Evolutionary conservation across 2,329 filamentous ascomycete species (phyloP).

Genomic region (Hymenoscyphus occultus): DNA sequence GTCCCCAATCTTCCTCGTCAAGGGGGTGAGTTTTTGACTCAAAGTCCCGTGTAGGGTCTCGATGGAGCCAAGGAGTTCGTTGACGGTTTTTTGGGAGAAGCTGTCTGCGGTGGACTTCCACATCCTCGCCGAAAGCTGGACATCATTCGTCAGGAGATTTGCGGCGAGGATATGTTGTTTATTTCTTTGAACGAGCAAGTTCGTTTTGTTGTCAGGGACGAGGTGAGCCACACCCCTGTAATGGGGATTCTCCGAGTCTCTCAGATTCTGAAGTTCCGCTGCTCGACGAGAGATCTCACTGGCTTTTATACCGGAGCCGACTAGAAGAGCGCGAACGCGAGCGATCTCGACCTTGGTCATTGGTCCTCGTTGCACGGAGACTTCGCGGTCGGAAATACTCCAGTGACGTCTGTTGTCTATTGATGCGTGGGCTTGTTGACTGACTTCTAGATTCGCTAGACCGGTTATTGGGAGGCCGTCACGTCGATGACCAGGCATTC

Average conservation of each 20-base stretch:
- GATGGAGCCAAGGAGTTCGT: constrained; percentile 45
- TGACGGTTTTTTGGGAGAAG: constrained; percentile 57
- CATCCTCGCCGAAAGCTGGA: constrained; percentile 45
- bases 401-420: constrained; percentile 43
- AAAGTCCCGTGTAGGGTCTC: constrained; percentile 44
- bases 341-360: constrained; percentile 72
- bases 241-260: constrained; percentile 14
- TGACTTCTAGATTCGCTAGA: constrained; percentile 41
- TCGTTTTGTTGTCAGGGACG: constrained; percentile 17
- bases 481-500: constrained; percentile 35
- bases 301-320: constrained; percentile 87
- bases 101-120: constrained; percentile 57
- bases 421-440: constrained; percentile 24
- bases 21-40: constrained; percentile 44
- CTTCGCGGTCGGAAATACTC: constrained; percentile 48
- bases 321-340: constrained; percentile 70
- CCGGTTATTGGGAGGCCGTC: constrained; percentile 45
- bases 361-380: constrained; percentile 39
- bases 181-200: constrained; percentile 23
- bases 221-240: constrained; percentile 31
- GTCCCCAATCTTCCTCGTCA: constrained; percentile 68
- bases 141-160: constrained; percentile 44
- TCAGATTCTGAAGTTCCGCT: constrained; percentile 30
- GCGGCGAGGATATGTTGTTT: constrained; percentile 48
- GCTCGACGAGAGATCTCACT: constrained; percentile 72